These are phyloP conservation scores for Firmiana major DNA, from an alignment of 345 rosid species.

Conservation along the genomic window DNA sequence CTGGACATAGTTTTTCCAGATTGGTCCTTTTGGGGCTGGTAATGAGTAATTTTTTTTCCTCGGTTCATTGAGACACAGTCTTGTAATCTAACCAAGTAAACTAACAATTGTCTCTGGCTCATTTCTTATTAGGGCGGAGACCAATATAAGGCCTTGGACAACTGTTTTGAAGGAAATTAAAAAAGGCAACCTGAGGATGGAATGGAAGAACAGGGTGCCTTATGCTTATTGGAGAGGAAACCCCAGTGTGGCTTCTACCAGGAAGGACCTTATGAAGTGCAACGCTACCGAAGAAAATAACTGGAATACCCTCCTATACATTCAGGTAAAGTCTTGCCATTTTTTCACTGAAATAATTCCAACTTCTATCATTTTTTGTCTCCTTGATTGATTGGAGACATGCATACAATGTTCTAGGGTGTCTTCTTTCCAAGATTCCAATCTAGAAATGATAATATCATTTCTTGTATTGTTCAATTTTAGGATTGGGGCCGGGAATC, in stretches of 20 bases:
- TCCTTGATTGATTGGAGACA: no score
- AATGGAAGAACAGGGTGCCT: conserved; percentile 59
- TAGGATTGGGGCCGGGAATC: neutral
- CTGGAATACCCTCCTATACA: conserved; percentile 35
- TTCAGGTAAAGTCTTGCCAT: conserved; percentile 27
- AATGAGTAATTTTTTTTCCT: neutral
- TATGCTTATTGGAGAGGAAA: conserved; percentile 65
- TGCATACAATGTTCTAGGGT: neutral
- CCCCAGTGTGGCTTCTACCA: conserved; percentile 34
- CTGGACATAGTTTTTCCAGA: conserved; percentile 76
- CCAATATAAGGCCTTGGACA: conserved; percentile 61
- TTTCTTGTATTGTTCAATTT: neutral
- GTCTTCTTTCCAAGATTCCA: neutral
- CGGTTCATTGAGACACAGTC: neutral
- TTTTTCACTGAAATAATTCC: neutral
- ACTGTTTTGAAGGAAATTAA: conserved; percentile 30
- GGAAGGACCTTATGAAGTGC: conserved; percentile 48
- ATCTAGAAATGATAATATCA: neutral
- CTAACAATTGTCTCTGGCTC: neutral
- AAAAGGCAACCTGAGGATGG: conserved; percentile 33
- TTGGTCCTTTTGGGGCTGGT: conserved; percentile 95
- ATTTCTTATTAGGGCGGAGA: conserved; percentile 37
- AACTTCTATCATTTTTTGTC: no score
- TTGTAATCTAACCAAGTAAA: neutral
- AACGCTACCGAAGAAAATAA: conserved; percentile 32